A percentile compares a stretch with the other conserved stretches of the same genome.
phyloP scores from a whole-genome alignment of 805 yeast species.

The Pichia phayaonensis region DNA sequence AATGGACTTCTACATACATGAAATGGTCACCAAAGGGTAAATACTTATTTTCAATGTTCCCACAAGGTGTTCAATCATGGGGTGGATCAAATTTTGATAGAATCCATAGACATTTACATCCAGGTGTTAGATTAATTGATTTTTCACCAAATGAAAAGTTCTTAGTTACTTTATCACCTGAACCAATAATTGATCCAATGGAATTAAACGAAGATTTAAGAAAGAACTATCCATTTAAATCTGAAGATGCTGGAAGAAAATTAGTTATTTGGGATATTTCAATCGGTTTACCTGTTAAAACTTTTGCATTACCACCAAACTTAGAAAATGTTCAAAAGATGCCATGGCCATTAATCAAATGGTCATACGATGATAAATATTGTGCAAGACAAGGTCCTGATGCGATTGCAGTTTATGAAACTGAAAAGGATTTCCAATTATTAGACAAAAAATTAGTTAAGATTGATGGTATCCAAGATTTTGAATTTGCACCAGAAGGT shows the following conservation, averaged over 20 bases:
- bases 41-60: slow-evolving; percentile 78
- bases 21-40: slow-evolving; percentile 93
- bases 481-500: slow-evolving; percentile 91
- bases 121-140: slow-evolving; percentile 81
- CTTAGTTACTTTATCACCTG: slow-evolving; percentile 83
- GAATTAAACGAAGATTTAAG: slow-evolving; percentile 50
- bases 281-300: slow-evolving; percentile 76
- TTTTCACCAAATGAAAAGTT: slow-evolving; percentile 89
- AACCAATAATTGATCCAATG: slow-evolving; percentile 69
- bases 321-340: slow-evolving; percentile 56
- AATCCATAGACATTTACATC: slow-evolving; percentile 75
- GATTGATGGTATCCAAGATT: slow-evolving; percentile 79
- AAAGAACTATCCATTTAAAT: slow-evolving; percentile 71
- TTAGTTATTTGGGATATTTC: slow-evolving; percentile 87
- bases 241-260: slow-evolving; percentile 87
- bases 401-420: slow-evolving; percentile 84
- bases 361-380: slow-evolving; percentile 89
- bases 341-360: slow-evolving; percentile 95
- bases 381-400: slow-evolving; percentile 95
- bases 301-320: slow-evolving; percentile 82
- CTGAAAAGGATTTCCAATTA: slow-evolving; percentile 61
- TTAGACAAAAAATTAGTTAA: slow-evolving; percentile 81
- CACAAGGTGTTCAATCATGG: slow-evolving; percentile 93
- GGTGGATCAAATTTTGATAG: slow-evolving; percentile 79
- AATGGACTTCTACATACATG: slow-evolving; percentile 83